Conservation (phyloP, 1,139 yeast genomes). For the Barnettozyma hawaiiensis region DNA sequence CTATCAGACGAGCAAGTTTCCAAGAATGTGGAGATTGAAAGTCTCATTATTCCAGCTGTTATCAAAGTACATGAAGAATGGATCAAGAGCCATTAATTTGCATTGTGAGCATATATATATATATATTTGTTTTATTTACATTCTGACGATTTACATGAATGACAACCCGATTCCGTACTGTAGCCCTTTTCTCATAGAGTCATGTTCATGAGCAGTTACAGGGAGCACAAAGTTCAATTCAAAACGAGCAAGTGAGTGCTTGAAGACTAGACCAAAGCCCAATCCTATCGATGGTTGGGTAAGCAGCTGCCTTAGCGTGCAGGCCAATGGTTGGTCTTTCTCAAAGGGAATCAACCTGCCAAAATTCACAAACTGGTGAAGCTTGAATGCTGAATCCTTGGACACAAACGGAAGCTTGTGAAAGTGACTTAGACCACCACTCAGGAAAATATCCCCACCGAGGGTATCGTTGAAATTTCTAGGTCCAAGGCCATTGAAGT, state of each 20-base stretch:
- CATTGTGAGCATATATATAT: background rate
- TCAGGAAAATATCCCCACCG: constrained; percentile 77
- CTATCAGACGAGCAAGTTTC: constrained; percentile 40
- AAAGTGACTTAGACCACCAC: constrained; percentile 67
- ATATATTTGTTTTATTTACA: background rate
- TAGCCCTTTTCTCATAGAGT: constrained; percentile 72
- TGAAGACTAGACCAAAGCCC: constrained; percentile 76
- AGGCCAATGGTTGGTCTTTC: constrained; percentile 25
- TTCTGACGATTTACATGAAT: constrained; percentile 45
- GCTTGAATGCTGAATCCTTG: constrained; percentile 55
- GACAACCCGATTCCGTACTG: constrained; percentile 92
- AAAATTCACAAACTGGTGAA: constrained; percentile 67
- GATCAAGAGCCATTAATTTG: constrained; percentile 33
- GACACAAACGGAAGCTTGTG: constrained; percentile 57
- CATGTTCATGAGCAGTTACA: constrained; percentile 55
- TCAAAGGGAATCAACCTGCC: constrained; percentile 57
- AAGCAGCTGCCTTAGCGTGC: constrained; percentile 29
- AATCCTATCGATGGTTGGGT: constrained; percentile 48
- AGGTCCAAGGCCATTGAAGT: constrained; percentile 82
- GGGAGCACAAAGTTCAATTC: constrained; percentile 88
- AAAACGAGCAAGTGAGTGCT: constrained; percentile 86
- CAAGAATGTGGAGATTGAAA: constrained; percentile 55
- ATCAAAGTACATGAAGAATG: constrained; percentile 55
- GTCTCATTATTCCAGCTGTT: constrained; percentile 71
- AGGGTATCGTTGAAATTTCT: constrained; percentile 47